A percentile compares a stretch with the other conserved stretches of the same genome.
Evolutionary conservation across 768 basidiomycete species (phyloP).

Genomic region (Pleurotus ostreatus): DNA sequence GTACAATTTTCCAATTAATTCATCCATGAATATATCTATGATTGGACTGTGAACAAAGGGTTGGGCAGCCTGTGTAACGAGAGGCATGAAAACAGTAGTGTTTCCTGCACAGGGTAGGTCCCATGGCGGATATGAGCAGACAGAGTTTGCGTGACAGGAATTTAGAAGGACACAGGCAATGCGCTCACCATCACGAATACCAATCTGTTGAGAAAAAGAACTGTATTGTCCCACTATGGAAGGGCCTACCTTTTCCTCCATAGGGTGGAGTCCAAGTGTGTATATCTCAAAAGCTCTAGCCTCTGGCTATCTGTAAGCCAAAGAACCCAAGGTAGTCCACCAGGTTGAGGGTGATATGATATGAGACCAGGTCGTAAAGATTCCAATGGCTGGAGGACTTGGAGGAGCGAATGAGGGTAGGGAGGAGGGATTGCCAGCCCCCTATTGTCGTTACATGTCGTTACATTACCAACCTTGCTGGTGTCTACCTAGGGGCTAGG

Average conservation of each 20-base stretch:
- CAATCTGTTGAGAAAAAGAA: not conserved
- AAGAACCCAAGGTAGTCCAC: constrained; percentile 19
- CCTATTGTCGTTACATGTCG: too few relatives aligned
- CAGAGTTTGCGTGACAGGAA: constrained; percentile 20
- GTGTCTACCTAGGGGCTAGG: too few relatives aligned
- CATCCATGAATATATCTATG: too few relatives aligned
- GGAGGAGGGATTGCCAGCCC: too few relatives aligned
- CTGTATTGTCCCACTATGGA: not conserved
- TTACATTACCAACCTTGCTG: too few relatives aligned
- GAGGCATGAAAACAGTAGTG: constrained; percentile 13
- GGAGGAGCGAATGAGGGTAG: constrained; percentile 20
- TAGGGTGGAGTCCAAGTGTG: constrained; percentile 11
- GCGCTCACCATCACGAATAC: constrained; percentile 22
- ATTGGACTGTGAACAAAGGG: too few relatives aligned
- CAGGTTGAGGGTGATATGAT: constrained; percentile 22
- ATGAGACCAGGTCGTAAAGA: constrained; percentile 19
- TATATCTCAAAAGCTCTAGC: constrained; percentile 26
- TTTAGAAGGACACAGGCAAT: constrained; percentile 25
- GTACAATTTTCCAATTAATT: too few relatives aligned
- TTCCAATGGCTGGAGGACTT: constrained; percentile 26
- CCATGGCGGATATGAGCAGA: constrained; percentile 12
- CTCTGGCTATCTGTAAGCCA: constrained; percentile 15
- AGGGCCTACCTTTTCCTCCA: constrained; percentile 2
- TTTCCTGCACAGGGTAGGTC: constrained; percentile 14
- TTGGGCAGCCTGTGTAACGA: too few relatives aligned